phyloP scores from a whole-genome alignment of 1,284 basidiomycete genomes.

The Megacollybia platyphylla region DNA sequence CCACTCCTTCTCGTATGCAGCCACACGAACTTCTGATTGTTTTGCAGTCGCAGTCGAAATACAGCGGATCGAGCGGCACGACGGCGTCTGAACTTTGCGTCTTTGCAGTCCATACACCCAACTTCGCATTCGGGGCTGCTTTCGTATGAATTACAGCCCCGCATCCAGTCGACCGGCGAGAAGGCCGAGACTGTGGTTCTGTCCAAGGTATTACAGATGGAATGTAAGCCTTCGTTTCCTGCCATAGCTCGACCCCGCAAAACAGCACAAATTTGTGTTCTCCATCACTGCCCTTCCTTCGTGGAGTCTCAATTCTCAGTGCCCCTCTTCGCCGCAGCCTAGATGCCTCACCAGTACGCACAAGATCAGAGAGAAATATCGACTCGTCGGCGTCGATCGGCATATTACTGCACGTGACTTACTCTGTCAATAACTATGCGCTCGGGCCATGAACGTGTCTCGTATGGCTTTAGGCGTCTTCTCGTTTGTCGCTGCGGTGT shows the following conservation, averaged over 20 bases:
- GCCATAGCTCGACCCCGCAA: slow-evolving; percentile 1
- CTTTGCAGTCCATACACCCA: slow-evolving; percentile 42
- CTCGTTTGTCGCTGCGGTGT: no score
- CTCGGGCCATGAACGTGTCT: no score
- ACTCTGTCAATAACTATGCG: no score
- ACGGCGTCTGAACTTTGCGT: slow-evolving; percentile 34
- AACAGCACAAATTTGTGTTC: slow-evolving; percentile 2
- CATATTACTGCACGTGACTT: no score
- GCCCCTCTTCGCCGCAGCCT: slow-evolving; percentile 59
- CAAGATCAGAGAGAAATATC: slow-evolving; percentile 57
- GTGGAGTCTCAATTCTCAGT: slow-evolving; percentile 44
- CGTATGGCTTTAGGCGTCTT: no score
- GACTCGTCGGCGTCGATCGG: slow-evolving; percentile 42
- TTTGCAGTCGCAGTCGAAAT: slow-evolving; percentile 43
- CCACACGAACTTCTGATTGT: slow-evolving; percentile 45
- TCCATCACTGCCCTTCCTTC: neutral
- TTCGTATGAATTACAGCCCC: slow-evolving; percentile 43
- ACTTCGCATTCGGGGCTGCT: slow-evolving; percentile 33
- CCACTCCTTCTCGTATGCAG: slow-evolving; percentile 50
- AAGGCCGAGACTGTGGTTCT: slow-evolving; percentile 5
- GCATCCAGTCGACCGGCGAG: slow-evolving; percentile 34
- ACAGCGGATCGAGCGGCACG: slow-evolving; percentile 34
- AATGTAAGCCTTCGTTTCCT: slow-evolving; percentile 14
- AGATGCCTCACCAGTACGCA: slow-evolving; percentile 58
- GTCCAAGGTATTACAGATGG: slow-evolving; percentile 10